A percentile compares a stretch with the other conserved stretches of the same genome.
These are phyloP conservation scores for Saccharomyces jurei DNA, from an alignment of 805 yeast genomes.

Conservation along the genomic window DNA sequence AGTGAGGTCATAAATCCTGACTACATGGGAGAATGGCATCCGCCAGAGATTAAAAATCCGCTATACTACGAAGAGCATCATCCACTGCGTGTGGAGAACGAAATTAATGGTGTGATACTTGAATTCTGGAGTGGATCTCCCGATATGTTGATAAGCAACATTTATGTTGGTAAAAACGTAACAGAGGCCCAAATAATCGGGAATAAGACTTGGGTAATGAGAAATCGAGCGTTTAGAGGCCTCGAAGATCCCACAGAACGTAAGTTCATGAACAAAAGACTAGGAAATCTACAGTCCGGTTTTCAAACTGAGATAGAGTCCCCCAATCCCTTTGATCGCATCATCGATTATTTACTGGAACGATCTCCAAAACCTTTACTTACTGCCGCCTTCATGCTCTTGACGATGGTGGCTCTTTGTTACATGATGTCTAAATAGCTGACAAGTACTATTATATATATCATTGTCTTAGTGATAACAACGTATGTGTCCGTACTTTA, in stretches of 20 bases:
- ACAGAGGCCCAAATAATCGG: slow-evolving; percentile 80
- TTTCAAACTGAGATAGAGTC: background rate
- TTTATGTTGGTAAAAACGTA: slow-evolving; percentile 79
- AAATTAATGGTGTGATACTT: slow-evolving; percentile 65
- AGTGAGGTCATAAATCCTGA: slow-evolving; percentile 66
- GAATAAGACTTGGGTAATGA: slow-evolving; percentile 50
- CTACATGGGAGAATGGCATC: slow-evolving; percentile 73
- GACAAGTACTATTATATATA: background rate
- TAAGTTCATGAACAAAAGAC: background rate
- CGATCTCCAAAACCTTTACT: background rate
- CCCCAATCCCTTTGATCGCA: background rate
- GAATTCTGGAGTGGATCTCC: slow-evolving; percentile 85
- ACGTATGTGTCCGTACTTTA: background rate
- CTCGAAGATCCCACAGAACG: background rate
- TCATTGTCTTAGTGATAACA: background rate
- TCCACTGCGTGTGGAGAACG: slow-evolving; percentile 56
- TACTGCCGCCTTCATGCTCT: background rate
- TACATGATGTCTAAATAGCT: background rate
- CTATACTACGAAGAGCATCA: slow-evolving; percentile 48
- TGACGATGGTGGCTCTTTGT: background rate
- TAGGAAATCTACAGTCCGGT: background rate
- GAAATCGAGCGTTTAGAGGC: background rate
- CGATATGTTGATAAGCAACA: slow-evolving; percentile 69
- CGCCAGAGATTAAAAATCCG: slow-evolving; percentile 61
- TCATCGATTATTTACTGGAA: background rate